Percentiles rank a stretch among this genome's conserved stretches.
Evolutionary conservation across 495 filamentous ascomycete species (phyloP).

Genomic region (Trichoderma erinaceum): DNA sequence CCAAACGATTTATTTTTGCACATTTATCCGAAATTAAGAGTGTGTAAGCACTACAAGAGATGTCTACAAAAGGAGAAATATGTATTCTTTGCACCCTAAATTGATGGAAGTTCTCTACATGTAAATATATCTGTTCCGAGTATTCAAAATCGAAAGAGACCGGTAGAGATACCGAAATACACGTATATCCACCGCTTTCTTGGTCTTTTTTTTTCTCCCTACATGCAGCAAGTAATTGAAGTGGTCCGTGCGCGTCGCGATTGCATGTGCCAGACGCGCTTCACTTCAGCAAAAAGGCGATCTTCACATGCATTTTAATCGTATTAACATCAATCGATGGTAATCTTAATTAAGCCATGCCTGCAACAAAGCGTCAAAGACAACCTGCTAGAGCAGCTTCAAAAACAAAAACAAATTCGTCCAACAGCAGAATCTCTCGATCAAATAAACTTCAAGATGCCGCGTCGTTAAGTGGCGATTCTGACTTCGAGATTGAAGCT

Average conservation of each 20-base stretch:
- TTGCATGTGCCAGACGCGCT: background rate
- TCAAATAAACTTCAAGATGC: background rate
- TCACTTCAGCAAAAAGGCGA: background rate
- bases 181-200: too few species aligned
- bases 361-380: background rate
- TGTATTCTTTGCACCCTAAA: too few species aligned
- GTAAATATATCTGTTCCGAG: too few species aligned
- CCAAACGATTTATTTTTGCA: background rate
- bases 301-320: background rate
- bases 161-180: too few species aligned
- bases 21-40: background rate
- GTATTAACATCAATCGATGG: background rate
- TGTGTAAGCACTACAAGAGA: background rate
- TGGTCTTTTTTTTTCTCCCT: too few species aligned
- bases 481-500: background rate
- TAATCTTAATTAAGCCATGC: background rate
- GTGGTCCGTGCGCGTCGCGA: slow-evolving; percentile 9
- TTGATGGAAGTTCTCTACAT: too few species aligned
- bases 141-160: too few species aligned
- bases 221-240: background rate
- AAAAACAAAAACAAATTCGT: background rate
- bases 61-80: too few species aligned
- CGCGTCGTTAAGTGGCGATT: background rate
- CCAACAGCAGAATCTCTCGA: background rate
- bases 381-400: background rate